Conservation (phyloP, 2,329 filamentous ascomycete species). For the Diaporthe helianthi region DNA sequence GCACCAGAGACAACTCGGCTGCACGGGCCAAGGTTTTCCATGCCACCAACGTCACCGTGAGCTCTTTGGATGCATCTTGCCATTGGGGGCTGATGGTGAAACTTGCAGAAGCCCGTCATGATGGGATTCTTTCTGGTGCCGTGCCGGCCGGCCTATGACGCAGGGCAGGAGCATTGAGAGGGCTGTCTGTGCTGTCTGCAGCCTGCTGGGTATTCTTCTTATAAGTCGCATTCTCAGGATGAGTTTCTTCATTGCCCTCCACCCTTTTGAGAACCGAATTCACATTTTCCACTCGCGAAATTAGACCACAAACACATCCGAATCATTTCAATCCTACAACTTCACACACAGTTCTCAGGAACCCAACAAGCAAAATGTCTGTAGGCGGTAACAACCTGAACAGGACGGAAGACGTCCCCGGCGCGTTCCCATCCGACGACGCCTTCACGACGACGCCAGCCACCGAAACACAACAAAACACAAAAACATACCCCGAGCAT, state of each 20-base stretch:
- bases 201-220: background rate
- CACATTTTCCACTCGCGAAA: background rate
- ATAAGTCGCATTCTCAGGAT: background rate
- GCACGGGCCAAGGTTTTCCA: slow-evolving; percentile 12
- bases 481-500: background rate
- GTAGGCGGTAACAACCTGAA: background rate
- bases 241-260: background rate
- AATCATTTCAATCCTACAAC: background rate
- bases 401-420: background rate
- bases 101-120: slow-evolving; percentile 15
- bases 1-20: background rate
- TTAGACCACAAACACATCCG: background rate
- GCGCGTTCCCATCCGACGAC: slow-evolving; percentile 7
- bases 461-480: background rate
- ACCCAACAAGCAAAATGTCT: background rate
- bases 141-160: slow-evolving; percentile 3
- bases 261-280: background rate
- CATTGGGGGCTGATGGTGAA: background rate
- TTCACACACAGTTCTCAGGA: background rate
- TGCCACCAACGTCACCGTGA: slow-evolving; percentile 24
- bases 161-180: background rate
- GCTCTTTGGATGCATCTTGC: background rate
- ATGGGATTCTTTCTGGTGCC: background rate
- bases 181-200: no score
- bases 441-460: background rate